A percentile compares a stretch with the other conserved stretches of the same genome.
Conservation (phyloP, 495 filamentous ascomycete species). For the Penicillium turbatum region DNA sequence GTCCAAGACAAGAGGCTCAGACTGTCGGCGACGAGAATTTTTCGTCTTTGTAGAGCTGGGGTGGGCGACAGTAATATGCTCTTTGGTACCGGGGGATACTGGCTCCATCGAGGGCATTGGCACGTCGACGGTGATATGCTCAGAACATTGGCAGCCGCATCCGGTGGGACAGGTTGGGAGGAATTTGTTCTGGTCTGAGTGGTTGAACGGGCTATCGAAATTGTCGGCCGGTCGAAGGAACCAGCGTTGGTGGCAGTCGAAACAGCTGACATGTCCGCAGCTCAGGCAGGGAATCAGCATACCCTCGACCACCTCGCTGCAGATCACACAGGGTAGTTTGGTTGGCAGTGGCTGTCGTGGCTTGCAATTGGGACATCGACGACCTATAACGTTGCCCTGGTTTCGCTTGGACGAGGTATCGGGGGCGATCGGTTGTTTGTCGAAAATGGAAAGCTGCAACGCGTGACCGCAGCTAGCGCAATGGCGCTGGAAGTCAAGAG, state of each 20-base stretch:
- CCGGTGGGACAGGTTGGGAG: slow-evolving; percentile 41
- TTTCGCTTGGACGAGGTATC: slow-evolving; percentile 23
- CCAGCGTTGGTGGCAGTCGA: slow-evolving; percentile 43
- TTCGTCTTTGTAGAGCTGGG: slow-evolving; percentile 16
- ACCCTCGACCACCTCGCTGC: slow-evolving; percentile 42
- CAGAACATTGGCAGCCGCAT: slow-evolving; percentile 49
- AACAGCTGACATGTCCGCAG: slow-evolving; percentile 51
- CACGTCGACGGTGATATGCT: slow-evolving; percentile 34
- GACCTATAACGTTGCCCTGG: slow-evolving; percentile 12
- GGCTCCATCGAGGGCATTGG: slow-evolving; percentile 24
- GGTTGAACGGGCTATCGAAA: slow-evolving; percentile 10
- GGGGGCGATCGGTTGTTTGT: slow-evolving; percentile 14
- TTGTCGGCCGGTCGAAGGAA: slow-evolving; percentile 25
- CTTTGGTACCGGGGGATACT: slow-evolving; percentile 11
- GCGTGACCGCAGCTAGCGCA: slow-evolving; percentile 43
- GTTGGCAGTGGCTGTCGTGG: slow-evolving; percentile 37
- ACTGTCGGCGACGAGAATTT: slow-evolving; percentile 22
- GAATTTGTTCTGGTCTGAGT: slow-evolving; percentile 9
- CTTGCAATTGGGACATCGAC: slow-evolving; percentile 35
- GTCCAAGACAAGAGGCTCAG: slow-evolving; percentile 16
- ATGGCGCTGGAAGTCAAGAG: slow-evolving; percentile 43
- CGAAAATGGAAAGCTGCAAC: slow-evolving; percentile 40
- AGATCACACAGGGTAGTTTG: slow-evolving; percentile 45
- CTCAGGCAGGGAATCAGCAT: slow-evolving; percentile 50
- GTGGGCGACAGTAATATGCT: neutral